Evolutionary conservation across 371 early-diverging fungal species (phyloP), one percentile per base, ranked within the genome.

Genomic region (Apophysomyces ossiformis): DNA sequence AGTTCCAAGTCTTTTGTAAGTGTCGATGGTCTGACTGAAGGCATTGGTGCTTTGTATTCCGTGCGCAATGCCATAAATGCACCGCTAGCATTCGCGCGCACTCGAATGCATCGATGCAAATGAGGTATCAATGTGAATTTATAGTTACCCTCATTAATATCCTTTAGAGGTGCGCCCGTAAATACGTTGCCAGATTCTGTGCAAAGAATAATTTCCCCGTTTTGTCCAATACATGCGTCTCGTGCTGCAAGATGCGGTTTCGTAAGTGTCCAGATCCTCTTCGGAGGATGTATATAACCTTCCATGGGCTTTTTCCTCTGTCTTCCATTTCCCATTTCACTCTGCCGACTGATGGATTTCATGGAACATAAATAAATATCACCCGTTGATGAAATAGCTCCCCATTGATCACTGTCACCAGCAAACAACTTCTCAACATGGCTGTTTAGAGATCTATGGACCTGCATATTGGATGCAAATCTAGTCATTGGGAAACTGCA

Each of bases 41-140:
- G 46, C 4, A 39, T 26, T 0, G 39, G 44, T 0, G 50, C 37
- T 37, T 57, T 39, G 26, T 72, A 66, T 21, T 86, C 88, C 3
- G 86, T 74, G n/a, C 86, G 79, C 26, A 88, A 54, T 1, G 85
- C 88, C 32, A 83, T 85, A 79, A 82, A 88, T 9, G 88, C 84
- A n/a, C 85, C 85, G 54, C 83, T 83, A 13, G 85, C 77, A 61
- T 79, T 88, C 2, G 84, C 84, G 37, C 77, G 75, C 0, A 88
- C 88, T 35, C 68, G 73, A 7, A 88, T 77, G 44, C 82, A 76
- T 26, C 86, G 72, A 43, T 88, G 85, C 11, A 88, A 65, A 50
- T 76, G 71, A 3, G 83, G 82, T 9, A 86, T 62, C 11, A 77
- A 73, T n/a, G 36, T 68, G 39, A 73, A 82, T 26, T 71, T 77